Base-by-base conservation (phyloP, 257 asterid species). In the Ophiorrhiza pumila region DNA sequence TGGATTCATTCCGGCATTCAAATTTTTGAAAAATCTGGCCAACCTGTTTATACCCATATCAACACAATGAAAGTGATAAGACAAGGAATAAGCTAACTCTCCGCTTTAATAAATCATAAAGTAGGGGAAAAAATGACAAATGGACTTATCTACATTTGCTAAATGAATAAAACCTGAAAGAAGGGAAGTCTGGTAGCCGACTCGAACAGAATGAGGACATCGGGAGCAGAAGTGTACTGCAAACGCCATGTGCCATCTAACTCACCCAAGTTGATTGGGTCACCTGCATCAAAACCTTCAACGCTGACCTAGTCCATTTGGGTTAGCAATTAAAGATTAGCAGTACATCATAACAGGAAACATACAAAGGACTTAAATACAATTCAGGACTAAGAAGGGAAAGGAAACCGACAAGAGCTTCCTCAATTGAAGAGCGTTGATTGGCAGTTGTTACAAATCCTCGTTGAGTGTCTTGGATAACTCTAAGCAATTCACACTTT, bases 181-280 rank as follows among this genome's bases (percentile, higher is more conserved):
- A 88, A 84, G 56, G 97, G 98, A 75, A 93, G 89, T 76, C 88
- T 84, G 17, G 88, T 80, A 2, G 95, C 91, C 25, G 96, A 85
- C 59, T 93, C 92, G 62, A 93, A 70, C 80, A 93, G 97, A 71
- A 87, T 35, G 50, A 93, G 83, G 80, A 91, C 98, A 77, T 93
- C 97, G 2, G 92, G 71, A 4, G 98, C 98, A 14, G 98, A 88
- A 6, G 98, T 91, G 77, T 91, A 91, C 81, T 89, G 95, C 87
- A 93, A 80, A 42, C 98, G 98, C 98, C 98, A 91, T 14, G 96
- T 91, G n/a, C 97, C 97, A 29, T 93, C 87, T 85, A 93, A 82
- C 69, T 78, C 63, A 37, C 65, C 80, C 79, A 91, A 81, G 43
- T 89, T 76, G 65, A 91, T 77, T 25, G 87, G 81, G 67, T 85